Percentiles rank a stretch among this genome's conserved stretches.
phyloP scores from a whole-genome alignment of 108 stramenopile species.

The Ochromonas danica region DNA sequence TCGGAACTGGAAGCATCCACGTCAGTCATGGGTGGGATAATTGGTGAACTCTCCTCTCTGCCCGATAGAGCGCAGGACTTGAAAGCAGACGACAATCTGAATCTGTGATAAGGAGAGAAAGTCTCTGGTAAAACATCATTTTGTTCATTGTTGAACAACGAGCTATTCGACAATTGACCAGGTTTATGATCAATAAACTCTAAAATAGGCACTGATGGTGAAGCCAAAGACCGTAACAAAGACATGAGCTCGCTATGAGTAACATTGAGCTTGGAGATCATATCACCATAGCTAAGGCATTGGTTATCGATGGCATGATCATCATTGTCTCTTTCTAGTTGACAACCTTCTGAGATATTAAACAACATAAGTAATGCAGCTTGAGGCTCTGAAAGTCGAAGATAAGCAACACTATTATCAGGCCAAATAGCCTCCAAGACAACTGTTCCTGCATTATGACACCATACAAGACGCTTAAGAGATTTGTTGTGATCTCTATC shows the following conservation, averaged over 20 bases:
- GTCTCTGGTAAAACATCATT: too few species aligned
- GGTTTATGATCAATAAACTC: too few species aligned
- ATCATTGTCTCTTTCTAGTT: background rate
- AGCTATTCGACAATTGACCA: too few species aligned
- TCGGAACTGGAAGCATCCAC: background rate
- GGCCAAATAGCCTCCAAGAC: background rate
- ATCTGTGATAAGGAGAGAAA: too few species aligned
- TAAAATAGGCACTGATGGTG: too few species aligned
- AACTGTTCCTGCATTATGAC: constrained; percentile 19
- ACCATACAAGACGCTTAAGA: background rate
- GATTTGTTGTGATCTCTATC: background rate
- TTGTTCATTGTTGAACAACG: too few species aligned
- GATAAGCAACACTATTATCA: background rate
- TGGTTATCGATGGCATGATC: background rate
- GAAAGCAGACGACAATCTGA: background rate
- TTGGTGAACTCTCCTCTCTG: background rate
- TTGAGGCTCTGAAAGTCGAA: background rate
- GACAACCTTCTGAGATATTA: background rate
- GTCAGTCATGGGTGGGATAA: background rate
- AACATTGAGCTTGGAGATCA: too few species aligned
- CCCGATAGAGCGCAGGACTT: background rate
- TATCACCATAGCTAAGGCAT: too few species aligned
- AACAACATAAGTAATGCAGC: background rate
- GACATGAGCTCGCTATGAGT: background rate
- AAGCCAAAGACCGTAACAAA: background rate